Base-by-base conservation (phyloP, 2,329 filamentous ascomycete species). In the Shiraia sp. region DNA sequence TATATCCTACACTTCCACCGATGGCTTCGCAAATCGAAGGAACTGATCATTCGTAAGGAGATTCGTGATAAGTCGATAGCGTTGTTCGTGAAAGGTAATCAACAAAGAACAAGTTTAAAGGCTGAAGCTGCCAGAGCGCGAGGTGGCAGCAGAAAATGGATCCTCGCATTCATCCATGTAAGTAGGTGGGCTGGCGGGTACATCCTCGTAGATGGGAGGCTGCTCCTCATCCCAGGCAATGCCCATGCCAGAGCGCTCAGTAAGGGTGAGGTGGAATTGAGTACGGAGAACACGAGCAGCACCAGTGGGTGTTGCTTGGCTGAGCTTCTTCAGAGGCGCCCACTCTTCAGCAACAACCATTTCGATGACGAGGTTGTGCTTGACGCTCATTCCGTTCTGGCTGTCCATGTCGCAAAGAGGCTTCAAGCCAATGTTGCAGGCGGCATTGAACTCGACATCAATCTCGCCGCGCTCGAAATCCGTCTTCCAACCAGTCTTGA, bases 171-270 rank as follows among this genome's bases (percentile, higher is more conserved):
- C 61, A 24, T 55, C 54, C 22, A 66, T 50, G 53, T 77, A 78
- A 31, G 71, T 71, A 7, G 92, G 92, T 34, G 92, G 92, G 59
- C 86, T 90, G 2, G 83, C 85, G 1, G 92, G 91, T 29, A 97
- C 90, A 64, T 97, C 90, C 70, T 93, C 87, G 72, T 99, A 99
- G 55, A 95, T 82, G 1, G 92, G 92, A 10, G 92, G 92, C 62
- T 88, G 85, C 75, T 99, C 92, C 71, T 96, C 92, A 57, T 97
- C 92, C 92, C 93, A 99, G 56, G 87, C 89, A 59, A 99, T 91
- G 36, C 92, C 91, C 65, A 96, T 80, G 13, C 92, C 92, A 14
- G 82, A 81, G 45, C 88, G 82, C 72, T 95, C 87, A 3, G 91
- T 96, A 40, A 97, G 79, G 42, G 83, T 76, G 38, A 93, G 78